Evolutionary conservation across 495 filamentous ascomycete species (phyloP).

Genomic region (Xylona heveae): DNA sequence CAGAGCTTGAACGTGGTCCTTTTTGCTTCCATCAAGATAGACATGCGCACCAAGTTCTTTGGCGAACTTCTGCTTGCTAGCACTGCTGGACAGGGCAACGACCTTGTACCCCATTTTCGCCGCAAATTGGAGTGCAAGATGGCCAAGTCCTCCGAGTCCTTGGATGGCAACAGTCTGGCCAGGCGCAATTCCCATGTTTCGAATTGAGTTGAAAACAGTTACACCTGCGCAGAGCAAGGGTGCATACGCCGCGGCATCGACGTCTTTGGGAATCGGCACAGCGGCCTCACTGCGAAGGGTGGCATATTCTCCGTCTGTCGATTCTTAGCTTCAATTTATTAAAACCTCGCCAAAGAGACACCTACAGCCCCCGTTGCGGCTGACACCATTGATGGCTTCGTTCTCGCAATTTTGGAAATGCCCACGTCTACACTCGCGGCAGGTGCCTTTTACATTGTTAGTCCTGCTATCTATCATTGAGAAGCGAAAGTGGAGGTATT

Average conservation of each 20-base stretch:
- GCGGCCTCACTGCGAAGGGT: constrained; percentile 38
- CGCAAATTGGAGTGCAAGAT: constrained; percentile 46
- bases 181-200: constrained; percentile 31
- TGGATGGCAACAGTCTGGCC: constrained; percentile 41
- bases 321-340: background rate
- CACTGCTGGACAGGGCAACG: constrained; percentile 35
- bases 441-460: constrained; percentile 9
- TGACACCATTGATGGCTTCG: constrained; percentile 17
- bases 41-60: constrained; percentile 40
- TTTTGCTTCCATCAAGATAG: constrained; percentile 38
- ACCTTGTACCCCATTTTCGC: constrained; percentile 41
- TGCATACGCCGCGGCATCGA: constrained; percentile 36
- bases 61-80: constrained; percentile 35
- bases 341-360: background rate
- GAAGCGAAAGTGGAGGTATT: background rate
- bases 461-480: constrained; percentile 1
- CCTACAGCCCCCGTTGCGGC: constrained; percentile 22
- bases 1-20: constrained; percentile 27
- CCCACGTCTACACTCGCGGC: constrained; percentile 19
- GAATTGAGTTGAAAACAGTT: constrained; percentile 51
- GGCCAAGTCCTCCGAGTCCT: constrained; percentile 44
- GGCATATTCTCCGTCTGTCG: constrained; percentile 37
- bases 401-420: constrained; percentile 24
- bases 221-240: constrained; percentile 54
- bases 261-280: constrained; percentile 33